phyloP scores from a whole-genome alignment of 495 filamentous ascomycete species.

The Hyaloscypha hepaticicola region DNA sequence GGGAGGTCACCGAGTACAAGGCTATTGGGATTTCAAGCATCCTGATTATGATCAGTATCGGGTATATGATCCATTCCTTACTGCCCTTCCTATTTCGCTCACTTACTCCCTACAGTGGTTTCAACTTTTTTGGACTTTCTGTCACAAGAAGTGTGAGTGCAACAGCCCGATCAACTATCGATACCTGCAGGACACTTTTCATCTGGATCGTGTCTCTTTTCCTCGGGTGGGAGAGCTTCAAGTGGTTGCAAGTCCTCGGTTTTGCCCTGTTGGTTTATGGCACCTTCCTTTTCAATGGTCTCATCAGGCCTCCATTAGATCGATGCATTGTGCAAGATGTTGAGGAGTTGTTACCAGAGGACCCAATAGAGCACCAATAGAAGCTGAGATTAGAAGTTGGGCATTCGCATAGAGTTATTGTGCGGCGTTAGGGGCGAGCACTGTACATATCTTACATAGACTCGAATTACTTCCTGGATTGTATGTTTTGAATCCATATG shows the following conservation, averaged over 20 bases:
- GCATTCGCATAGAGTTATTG: too few relatives aligned
- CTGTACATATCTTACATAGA: neutral
- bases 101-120: conserved; percentile 58
- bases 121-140: conserved; percentile 97
- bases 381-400: neutral
- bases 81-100: conserved; percentile 8
- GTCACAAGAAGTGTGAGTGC: conserved; percentile 87
- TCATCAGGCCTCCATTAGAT: conserved; percentile 75
- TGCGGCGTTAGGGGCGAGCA: neutral
- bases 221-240: conserved; percentile 96
- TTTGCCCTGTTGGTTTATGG: conserved; percentile 92
- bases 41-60: conserved; percentile 95
- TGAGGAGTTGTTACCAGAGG: conserved; percentile 75
- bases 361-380: conserved; percentile 71
- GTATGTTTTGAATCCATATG: neutral
- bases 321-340: conserved; percentile 49
- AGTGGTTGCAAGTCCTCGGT: conserved; percentile 91
- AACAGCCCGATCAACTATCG: conserved; percentile 90
- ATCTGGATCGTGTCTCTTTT: conserved; percentile 96
- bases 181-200: conserved; percentile 95
- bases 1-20: conserved; percentile 68
- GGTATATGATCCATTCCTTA: conserved; percentile 53
- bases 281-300: conserved; percentile 94
- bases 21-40: conserved; percentile 71
- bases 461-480: neutral